These are phyloP conservation scores for Giardia muris DNA, from an alignment of 208 protist genomes.

Conservation along the genomic window DNA sequence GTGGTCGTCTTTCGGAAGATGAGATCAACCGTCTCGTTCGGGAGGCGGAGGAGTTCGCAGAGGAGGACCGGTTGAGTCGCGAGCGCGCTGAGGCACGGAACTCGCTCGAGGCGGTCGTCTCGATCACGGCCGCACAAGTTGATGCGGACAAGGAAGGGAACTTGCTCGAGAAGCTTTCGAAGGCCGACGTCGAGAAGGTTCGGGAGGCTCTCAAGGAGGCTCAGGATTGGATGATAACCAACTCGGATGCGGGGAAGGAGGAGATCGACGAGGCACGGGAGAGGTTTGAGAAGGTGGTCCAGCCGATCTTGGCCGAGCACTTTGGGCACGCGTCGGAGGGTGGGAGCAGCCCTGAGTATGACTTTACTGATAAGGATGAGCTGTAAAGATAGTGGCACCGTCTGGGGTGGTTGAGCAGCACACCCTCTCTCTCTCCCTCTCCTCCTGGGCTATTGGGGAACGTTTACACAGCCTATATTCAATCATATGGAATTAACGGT, in stretches of 20 bases:
- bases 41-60: slow-evolving; percentile 31
- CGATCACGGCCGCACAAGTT: slow-evolving; percentile 7
- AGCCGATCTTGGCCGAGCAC: slow-evolving; percentile 6
- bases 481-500: too few relatives aligned
- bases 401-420: too few relatives aligned
- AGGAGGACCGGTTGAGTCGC: slow-evolving; percentile 29
- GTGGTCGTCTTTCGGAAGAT: slow-evolving; percentile 33
- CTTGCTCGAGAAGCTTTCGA: neutral
- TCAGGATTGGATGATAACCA: slow-evolving; percentile 34
- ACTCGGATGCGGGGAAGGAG: slow-evolving; percentile 29
- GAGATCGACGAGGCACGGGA: neutral
- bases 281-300: neutral
- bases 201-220: slow-evolving; percentile 31
- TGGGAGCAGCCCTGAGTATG: neutral
- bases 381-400: too few relatives aligned
- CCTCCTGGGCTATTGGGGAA: too few relatives aligned
- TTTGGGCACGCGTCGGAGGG: neutral
- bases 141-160: slow-evolving; percentile 24
- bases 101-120: slow-evolving; percentile 30
- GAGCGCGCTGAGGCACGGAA: slow-evolving; percentile 37
- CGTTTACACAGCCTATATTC: too few relatives aligned
- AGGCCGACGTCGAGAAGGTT: slow-evolving; percentile 25
- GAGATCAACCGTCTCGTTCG: slow-evolving; percentile 38
- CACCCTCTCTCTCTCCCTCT: too few relatives aligned
- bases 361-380: neutral